These are phyloP conservation scores for Termitomyces sp. DNA, from an alignment of 1,284 basidiomycete species.

Conservation along the genomic window DNA sequence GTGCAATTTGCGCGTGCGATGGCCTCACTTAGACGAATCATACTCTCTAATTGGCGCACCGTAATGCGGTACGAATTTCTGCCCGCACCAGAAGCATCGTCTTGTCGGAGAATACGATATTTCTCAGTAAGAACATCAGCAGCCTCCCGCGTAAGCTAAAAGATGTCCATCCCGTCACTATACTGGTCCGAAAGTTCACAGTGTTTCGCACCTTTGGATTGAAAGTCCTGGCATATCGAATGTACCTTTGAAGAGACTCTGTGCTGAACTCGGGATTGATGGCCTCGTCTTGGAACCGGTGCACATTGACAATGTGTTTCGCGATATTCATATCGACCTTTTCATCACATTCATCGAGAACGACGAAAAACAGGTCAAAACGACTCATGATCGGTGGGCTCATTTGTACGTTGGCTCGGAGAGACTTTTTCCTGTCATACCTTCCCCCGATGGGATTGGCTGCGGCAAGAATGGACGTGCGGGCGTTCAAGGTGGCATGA, in stretches of 20 bases:
- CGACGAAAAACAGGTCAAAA: slow-evolving; percentile 98
- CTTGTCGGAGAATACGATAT: slow-evolving; percentile 88
- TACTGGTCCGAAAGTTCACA: not conserved
- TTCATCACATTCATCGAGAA: slow-evolving; percentile 96
- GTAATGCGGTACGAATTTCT: slow-evolving; percentile 95
- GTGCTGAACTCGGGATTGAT: slow-evolving; percentile 97
- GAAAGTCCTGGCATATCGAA: slow-evolving; percentile 94
- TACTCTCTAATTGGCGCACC: slow-evolving; percentile 92
- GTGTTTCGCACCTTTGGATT: slow-evolving; percentile 75
- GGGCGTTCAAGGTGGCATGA: slow-evolving; percentile 96
- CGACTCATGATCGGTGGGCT: slow-evolving; percentile 99
- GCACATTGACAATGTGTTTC: slow-evolving; percentile 96
- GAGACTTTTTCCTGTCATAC: slow-evolving; percentile 92
- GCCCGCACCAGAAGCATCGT: slow-evolving; percentile 85
- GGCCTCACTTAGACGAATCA: slow-evolving; percentile 96
- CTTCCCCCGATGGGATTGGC: slow-evolving; percentile 96
- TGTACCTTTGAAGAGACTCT: slow-evolving; percentile 94
- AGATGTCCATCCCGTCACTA: not conserved
- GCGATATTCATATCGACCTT: slow-evolving; percentile 92
- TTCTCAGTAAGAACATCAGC: slow-evolving; percentile 94
- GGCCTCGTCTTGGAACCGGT: slow-evolving; percentile 91
- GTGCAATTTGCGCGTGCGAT: slow-evolving; percentile 97
- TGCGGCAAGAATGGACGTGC: slow-evolving; percentile 96
- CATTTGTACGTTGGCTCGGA: slow-evolving; percentile 97
- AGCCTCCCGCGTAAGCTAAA: slow-evolving; percentile 86